Base-by-base conservation (phyloP, 352 stramenopile genomes). In the Pythium coloratum region DNA sequence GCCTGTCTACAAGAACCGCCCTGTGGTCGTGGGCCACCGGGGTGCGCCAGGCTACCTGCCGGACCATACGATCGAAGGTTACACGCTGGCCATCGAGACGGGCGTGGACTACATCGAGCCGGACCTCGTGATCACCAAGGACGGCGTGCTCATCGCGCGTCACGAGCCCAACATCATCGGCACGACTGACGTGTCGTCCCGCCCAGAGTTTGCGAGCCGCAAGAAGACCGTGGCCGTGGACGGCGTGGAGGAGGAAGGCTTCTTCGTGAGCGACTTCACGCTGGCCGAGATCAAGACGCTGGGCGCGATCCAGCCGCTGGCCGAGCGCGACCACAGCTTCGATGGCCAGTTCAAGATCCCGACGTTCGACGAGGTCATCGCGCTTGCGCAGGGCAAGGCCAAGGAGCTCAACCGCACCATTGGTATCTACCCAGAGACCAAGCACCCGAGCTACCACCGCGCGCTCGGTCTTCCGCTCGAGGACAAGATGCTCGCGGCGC, bases 41-140 rank as follows among this genome's bases (percentile, higher is more conserved):
- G 92, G 91, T 10, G 90, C 90, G 8, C 89, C 88, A 3, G 91
- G 87, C 44, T 93, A 97, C 73, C 70, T 97, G 28, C 91, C 93
- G 4, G 90, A 98, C 66, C 89, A 97, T 71, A 94, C 93, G 28
- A 78, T 97, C 61, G 74, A 79, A 58, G 83, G 82, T 14, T 98
- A 97, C 77, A 89, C 81, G 55, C 76, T 97, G 14, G 91, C 93
- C 54, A 83, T 97, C 33, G 78, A 97, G 69, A 76, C 91, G 13
- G 89, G 90, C 26, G 82, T 93, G n/a, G 88, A 97, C 69, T 94
- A 91, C 64, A 97, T 97, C 51, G 91, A 98, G 74, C 85, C 90
- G 9, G 91, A 98, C 77, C 76, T 98, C 62, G 88, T 66, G 55
- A 62, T 47, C 46, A 53, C 56, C 64, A 55, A 70, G 63, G 56